phyloP scores from a whole-genome alignment of 805 yeast species.

The Yamadazyma sp. region DNA sequence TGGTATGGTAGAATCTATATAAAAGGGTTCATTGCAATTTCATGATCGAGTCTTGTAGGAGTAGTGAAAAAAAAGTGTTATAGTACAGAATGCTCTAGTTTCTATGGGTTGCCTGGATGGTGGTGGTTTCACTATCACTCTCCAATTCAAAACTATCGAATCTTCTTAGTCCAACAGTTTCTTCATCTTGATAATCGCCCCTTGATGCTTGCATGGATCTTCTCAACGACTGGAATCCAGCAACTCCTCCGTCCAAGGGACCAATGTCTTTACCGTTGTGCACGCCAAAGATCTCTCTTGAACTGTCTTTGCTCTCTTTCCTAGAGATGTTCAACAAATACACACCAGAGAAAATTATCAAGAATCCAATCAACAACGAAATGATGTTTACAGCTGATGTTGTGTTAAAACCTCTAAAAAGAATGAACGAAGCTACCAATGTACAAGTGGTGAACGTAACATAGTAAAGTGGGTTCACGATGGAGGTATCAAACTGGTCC shows the following conservation, averaged over 20 bases:
- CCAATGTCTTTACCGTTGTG: slow-evolving; percentile 50
- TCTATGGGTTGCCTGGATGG: slow-evolving; percentile 11
- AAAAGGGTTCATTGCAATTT: slow-evolving; percentile 2
- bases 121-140: slow-evolving; percentile 34
- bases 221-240: slow-evolving; percentile 69
- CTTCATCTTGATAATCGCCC: slow-evolving; percentile 38
- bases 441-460: slow-evolving; percentile 91
- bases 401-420: slow-evolving; percentile 86
- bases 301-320: slow-evolving; percentile 53
- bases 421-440: slow-evolving; percentile 77
- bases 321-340: slow-evolving; percentile 78
- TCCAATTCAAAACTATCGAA: slow-evolving; percentile 59
- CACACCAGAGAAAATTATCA: slow-evolving; percentile 85
- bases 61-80: background rate
- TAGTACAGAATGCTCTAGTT: slow-evolving; percentile 1
- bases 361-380: slow-evolving; percentile 79
- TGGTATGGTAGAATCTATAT: slow-evolving; percentile 2
- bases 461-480: slow-evolving; percentile 87
- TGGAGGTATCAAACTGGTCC: slow-evolving; percentile 90
- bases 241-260: slow-evolving; percentile 82
- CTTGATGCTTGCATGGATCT: slow-evolving; percentile 70
- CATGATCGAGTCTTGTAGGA: too few species aligned
- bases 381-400: slow-evolving; percentile 76
- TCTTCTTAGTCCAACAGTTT: slow-evolving; percentile 55
- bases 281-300: slow-evolving; percentile 59